Evolutionary conservation across 768 basidiomycete species (phyloP).

Genomic region (Sarcodon sp.): DNA sequence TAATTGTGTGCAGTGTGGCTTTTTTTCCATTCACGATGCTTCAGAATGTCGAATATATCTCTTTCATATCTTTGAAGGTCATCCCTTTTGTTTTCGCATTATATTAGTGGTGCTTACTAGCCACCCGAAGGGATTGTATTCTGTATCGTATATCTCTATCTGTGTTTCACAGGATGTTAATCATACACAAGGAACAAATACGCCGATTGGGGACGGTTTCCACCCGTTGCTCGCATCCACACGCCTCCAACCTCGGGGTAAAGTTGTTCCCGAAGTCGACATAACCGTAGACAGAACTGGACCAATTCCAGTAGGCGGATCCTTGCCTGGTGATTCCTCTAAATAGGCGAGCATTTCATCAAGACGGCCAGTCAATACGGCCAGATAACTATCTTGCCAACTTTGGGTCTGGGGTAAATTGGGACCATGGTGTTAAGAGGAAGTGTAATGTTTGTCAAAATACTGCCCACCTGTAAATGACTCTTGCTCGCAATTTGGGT

Average conservation of each 20-base stretch:
- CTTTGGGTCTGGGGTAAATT: constrained; percentile 17
- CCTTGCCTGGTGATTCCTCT: not conserved
- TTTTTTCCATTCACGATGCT: too few relatives aligned
- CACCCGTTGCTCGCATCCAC: constrained; percentile 32
- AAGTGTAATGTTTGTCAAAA: not conserved
- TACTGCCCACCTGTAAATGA: constrained; percentile 3
- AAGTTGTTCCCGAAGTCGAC: not conserved
- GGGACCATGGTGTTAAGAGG: not conserved
- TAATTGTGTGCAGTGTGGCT: too few relatives aligned
- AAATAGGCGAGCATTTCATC: constrained; percentile 17
- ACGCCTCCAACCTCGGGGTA: constrained; percentile 40
- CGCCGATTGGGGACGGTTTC: constrained; percentile 60
- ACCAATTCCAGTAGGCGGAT: not conserved
- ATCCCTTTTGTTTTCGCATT: too few relatives aligned
- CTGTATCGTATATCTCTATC: too few relatives aligned
- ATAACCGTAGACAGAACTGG: too few relatives aligned
- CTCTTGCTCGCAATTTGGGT: constrained; percentile 3
- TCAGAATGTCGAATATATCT: too few relatives aligned
- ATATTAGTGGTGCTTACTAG: too few relatives aligned
- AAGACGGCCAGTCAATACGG: constrained; percentile 44
- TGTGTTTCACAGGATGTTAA: too few relatives aligned
- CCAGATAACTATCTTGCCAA: constrained; percentile 39
- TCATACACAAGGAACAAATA: constrained; percentile 17
- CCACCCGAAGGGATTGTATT: too few relatives aligned
- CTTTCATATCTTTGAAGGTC: too few relatives aligned